Evolutionary conservation across 1,284 basidiomycete species (phyloP).

Genomic region (Chiua sp.): DNA sequence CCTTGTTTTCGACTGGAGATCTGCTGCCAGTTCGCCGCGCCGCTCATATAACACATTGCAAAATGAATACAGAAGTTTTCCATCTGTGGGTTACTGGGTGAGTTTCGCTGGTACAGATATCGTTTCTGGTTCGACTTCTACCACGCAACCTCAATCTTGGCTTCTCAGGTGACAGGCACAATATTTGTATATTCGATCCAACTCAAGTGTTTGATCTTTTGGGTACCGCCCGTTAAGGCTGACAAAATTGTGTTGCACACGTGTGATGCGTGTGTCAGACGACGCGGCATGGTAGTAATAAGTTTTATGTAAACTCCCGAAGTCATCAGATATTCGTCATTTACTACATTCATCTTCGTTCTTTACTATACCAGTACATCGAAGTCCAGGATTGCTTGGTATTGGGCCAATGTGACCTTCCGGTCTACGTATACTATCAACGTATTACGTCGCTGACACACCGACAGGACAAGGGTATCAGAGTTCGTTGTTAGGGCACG

Average conservation of each 20-base stretch:
- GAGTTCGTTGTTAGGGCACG: conserved; percentile 6
- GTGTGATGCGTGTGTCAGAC: no score
- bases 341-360: neutral
- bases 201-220: no score
- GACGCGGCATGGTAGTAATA: neutral
- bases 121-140: neutral
- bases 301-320: neutral
- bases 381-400: conserved; percentile 1
- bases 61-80: neutral
- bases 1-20: no score
- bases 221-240: no score
- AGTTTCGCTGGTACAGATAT: no score
- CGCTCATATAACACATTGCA: no score
- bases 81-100: neutral
- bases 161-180: neutral
- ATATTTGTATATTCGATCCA: no score
- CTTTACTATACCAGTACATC: neutral
- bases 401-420: conserved; percentile 14
- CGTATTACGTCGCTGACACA: conserved; percentile 14
- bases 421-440: conserved; percentile 9
- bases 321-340: neutral
- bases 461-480: conserved; percentile 32
- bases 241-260: neutral
- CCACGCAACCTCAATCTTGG: neutral
- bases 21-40: neutral